A percentile compares a stretch with the other conserved stretches of the same genome.
Evolutionary conservation across 306 rosid species (phyloP).

Genomic region (Astragalus membranaceus): DNA sequence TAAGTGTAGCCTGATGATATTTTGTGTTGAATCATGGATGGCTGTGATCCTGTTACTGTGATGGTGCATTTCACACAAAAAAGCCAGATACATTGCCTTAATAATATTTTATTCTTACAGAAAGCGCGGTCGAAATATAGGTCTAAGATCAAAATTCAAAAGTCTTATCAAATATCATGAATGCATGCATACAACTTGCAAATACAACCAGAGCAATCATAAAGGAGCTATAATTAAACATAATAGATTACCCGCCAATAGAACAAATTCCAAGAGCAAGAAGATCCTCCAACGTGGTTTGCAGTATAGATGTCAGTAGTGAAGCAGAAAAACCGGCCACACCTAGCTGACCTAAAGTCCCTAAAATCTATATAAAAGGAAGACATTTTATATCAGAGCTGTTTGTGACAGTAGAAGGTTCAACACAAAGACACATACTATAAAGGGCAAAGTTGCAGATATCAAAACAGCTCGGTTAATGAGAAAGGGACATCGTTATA

Average conservation of each 20-base stretch:
- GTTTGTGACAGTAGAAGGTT: neutral
- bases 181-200: neutral
- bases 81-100: neutral
- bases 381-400: slow-evolving; percentile 10
- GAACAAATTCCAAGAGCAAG: slow-evolving; percentile 98
- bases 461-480: neutral
- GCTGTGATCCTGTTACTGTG: neutral
- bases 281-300: slow-evolving; percentile 84
- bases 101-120: neutral
- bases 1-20: neutral
- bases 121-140: neutral
- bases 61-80: neutral
- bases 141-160: neutral
- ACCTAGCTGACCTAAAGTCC: slow-evolving; percentile 85
- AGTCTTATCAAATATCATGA: neutral
- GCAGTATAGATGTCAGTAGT: slow-evolving; percentile 81
- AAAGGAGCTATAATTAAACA: slow-evolving; percentile 5
- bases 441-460: neutral
- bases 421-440: slow-evolving; percentile 7
- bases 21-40: slow-evolving; percentile 7
- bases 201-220: neutral
- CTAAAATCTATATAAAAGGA: slow-evolving; percentile 48
- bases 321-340: slow-evolving; percentile 96
- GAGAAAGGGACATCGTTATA: neutral
- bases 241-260: slow-evolving; percentile 77